Evolutionary conservation across 441 rosid species (phyloP), one percentile per base, ranked within the genome.

Genomic region (Gossypium davidsonii): DNA sequence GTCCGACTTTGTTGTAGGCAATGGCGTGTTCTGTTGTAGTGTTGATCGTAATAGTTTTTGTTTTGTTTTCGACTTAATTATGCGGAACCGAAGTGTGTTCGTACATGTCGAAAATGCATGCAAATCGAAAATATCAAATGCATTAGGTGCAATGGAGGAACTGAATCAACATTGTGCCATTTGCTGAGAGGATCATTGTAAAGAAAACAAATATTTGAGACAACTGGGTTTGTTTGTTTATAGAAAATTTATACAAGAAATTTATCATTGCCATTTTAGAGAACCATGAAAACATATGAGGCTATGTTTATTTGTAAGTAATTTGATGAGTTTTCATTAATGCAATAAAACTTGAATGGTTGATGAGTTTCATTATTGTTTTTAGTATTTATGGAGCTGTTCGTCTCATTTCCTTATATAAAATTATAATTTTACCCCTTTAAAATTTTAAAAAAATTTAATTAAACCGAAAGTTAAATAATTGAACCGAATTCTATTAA

Each of bases 11-110:
- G 51, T 51, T 20, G 48, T 63, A 91, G 98, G 97, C 95, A 11
- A 86, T 91, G 97, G 76, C 79, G 34, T 88, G 82, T 73, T 84
- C 97, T 10, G 77, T 84, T 18, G 61, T 86, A 72, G 42, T 91
- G 82, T 63, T 93, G 70, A 66, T 93, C 66, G 3, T 87, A 25
- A 11, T 83, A 42, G 82, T 79, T 46, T 26, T n/a, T 26, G 18
- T 9, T 25, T 46, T 84, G 44, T 63, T 79, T 66, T 79, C 56
- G 82, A 15, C 61, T 9, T 21, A 62, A 53, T 53, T 10, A 46
- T 65, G 26, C 4, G 63, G 49, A 62, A 26, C 14, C 48, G 34
- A 14, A 73, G 26, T 20, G n/a, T 20, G 57, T 53, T 46, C 21
- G 3, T 51, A 52, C 68, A 42, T 48, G 23, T 10, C 6, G 39